phyloP scores from a whole-genome alignment of 2,329 filamentous ascomycete genomes.

The Cyphellophora attinorum region DNA sequence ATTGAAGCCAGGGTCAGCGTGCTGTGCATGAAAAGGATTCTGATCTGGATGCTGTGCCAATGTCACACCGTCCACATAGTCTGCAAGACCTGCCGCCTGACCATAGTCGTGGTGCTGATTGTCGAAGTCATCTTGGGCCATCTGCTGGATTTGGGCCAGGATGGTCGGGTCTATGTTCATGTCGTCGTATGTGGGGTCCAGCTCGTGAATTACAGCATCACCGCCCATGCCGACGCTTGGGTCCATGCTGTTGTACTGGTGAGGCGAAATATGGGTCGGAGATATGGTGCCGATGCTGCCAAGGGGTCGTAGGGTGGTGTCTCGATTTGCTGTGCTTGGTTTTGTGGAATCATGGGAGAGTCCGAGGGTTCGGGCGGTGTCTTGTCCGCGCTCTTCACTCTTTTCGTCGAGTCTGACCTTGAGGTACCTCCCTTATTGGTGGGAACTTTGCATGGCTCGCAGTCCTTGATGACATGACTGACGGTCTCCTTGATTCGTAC shows the following conservation, averaged over 20 bases:
- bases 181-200: constrained; percentile 32
- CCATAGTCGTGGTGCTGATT: constrained; percentile 11
- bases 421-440: constrained; percentile 47
- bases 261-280: constrained; percentile 10
- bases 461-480: constrained; percentile 86
- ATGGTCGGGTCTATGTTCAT: constrained; percentile 54
- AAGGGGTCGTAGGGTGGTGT: no score
- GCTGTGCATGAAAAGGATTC: constrained; percentile 9
- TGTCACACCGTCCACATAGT: constrained; percentile 13
- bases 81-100: constrained; percentile 11
- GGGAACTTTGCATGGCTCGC: constrained; percentile 81
- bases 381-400: constrained; percentile 18
- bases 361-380: constrained; percentile 5
- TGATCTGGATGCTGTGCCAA: constrained; percentile 14
- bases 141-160: constrained; percentile 41
- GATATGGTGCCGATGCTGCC: no score
- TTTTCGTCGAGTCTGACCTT: constrained; percentile 18
- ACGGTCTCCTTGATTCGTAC: constrained; percentile 97
- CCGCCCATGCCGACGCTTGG: neutral
- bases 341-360: constrained; percentile 2
- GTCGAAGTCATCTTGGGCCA: constrained; percentile 13
- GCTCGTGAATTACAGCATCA: neutral
- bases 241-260: constrained; percentile 7
- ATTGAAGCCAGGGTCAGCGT: constrained; percentile 5
- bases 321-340: constrained; percentile 5